These are phyloP conservation scores for Zygoascus flipseniorum DNA, from an alignment of 805 yeast genomes.

Conservation along the genomic window DNA sequence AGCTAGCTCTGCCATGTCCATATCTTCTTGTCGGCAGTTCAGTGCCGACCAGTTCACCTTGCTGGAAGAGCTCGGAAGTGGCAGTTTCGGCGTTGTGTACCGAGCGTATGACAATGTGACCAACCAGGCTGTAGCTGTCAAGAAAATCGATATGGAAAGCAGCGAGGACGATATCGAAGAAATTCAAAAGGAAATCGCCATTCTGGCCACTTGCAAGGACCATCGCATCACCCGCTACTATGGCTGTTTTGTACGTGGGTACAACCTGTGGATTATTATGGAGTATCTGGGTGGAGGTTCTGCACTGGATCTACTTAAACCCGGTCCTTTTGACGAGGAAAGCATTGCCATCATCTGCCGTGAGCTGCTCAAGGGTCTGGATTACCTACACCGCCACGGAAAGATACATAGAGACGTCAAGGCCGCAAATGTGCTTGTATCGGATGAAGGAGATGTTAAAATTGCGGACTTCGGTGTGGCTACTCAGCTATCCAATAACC, in stretches of 20 bases:
- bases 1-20: neutral
- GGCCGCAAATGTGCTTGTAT: slow-evolving; percentile 80
- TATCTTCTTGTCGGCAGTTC: slow-evolving; percentile 14
- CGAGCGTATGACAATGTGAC: slow-evolving; percentile 42
- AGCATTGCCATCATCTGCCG: slow-evolving; percentile 45
- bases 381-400: slow-evolving; percentile 59
- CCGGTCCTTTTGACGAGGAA: slow-evolving; percentile 45
- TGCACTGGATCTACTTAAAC: slow-evolving; percentile 48
- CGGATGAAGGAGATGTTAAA: slow-evolving; percentile 66
- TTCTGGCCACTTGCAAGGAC: slow-evolving; percentile 57
- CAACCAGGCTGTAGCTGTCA: slow-evolving; percentile 13
- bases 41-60: slow-evolving; percentile 40
- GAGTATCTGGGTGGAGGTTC: slow-evolving; percentile 77
- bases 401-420: slow-evolving; percentile 88
- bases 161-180: slow-evolving; percentile 60
- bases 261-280: slow-evolving; percentile 73
- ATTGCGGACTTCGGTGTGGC: slow-evolving; percentile 97
- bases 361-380: slow-evolving; percentile 52
- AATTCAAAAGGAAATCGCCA: slow-evolving; percentile 62
- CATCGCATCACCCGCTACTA: slow-evolving; percentile 56
- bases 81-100: slow-evolving; percentile 73
- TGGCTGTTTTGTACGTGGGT: slow-evolving; percentile 64
- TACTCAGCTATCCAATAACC: slow-evolving; percentile 56
- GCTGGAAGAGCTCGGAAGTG: slow-evolving; percentile 56
- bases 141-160: slow-evolving; percentile 58